A percentile compares a stretch with the other conserved stretches of the same genome.
phyloP scores from a whole-genome alignment of 257 asterid genomes.

The Jacaranda mimosifolia region DNA sequence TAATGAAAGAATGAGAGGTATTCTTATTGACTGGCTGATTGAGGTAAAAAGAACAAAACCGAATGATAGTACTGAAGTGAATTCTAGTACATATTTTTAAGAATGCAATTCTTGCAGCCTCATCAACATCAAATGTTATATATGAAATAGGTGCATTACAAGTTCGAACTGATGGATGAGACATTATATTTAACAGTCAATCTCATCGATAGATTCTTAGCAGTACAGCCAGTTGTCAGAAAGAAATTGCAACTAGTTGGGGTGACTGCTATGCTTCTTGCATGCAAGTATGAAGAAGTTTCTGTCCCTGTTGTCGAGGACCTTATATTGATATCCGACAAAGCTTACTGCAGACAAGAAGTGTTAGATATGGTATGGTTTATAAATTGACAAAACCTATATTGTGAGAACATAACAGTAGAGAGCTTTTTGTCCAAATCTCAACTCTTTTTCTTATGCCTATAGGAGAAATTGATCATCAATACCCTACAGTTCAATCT shows the following conservation, averaged over 20 bases:
- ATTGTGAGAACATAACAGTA: no score
- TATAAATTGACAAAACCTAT: neutral
- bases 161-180: slow-evolving; percentile 97
- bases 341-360: slow-evolving; percentile 79
- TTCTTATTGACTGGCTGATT: slow-evolving; percentile 93
- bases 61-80: no score
- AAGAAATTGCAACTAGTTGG: slow-evolving; percentile 95
- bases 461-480: slow-evolving; percentile 83
- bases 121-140: neutral
- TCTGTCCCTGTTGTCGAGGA: slow-evolving; percentile 97
- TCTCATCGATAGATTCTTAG: slow-evolving; percentile 85
- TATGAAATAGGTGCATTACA: slow-evolving; percentile 81
- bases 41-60: slow-evolving; percentile 62
- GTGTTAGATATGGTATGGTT: slow-evolving; percentile 80
- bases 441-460: neutral
- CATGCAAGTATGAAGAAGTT: slow-evolving; percentile 97
- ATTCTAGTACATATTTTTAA: neutral
- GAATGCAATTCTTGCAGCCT: neutral
- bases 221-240: slow-evolving; percentile 65
- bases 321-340: slow-evolving; percentile 84
- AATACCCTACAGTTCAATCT: slow-evolving; percentile 81
- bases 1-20: slow-evolving; percentile 89
- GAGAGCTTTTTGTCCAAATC: neutral
- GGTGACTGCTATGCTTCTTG: slow-evolving; percentile 89
- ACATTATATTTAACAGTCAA: slow-evolving; percentile 80